These are phyloP conservation scores for Glomus cerebriforme DNA, from an alignment of 192 early-diverging fungal genomes.

Conservation along the genomic window DNA sequence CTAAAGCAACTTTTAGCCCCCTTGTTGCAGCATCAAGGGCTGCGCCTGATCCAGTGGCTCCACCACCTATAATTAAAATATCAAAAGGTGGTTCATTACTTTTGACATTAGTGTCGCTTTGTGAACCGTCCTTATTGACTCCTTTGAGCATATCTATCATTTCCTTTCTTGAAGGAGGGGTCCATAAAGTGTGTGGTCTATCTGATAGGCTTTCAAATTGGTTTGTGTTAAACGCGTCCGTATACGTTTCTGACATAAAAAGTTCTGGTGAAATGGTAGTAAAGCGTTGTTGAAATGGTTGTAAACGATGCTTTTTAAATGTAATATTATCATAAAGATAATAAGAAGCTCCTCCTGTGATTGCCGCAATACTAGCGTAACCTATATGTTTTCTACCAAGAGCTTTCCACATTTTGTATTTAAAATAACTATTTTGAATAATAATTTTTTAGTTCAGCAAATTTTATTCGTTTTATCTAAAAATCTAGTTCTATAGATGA, in stretches of 20 bases:
- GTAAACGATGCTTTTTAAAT: not conserved
- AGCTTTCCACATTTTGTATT: slow-evolving; percentile 13
- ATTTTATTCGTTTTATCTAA: too few relatives aligned
- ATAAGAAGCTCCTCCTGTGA: not conserved
- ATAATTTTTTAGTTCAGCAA: too few relatives aligned
- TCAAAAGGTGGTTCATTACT: slow-evolving; percentile 61
- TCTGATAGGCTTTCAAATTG: slow-evolving; percentile 33
- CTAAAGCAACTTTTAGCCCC: slow-evolving; percentile 89
- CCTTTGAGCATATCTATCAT: slow-evolving; percentile 72
- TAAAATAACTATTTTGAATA: too few relatives aligned
- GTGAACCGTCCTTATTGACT: slow-evolving; percentile 39
- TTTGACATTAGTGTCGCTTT: slow-evolving; percentile 20
- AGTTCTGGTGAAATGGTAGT: slow-evolving; percentile 2
- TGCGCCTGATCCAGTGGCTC: slow-evolving; percentile 91
- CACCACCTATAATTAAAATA: slow-evolving; percentile 90
- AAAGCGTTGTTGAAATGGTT: not conserved
- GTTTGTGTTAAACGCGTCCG: slow-evolving; percentile 21
- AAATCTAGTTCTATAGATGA: too few relatives aligned
- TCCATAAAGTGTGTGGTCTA: slow-evolving; percentile 72
- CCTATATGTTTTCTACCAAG: not conserved
- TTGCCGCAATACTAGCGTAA: not conserved
- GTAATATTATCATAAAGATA: slow-evolving; percentile 16
- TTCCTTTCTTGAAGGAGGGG: slow-evolving; percentile 69
- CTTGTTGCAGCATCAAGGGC: slow-evolving; percentile 93
- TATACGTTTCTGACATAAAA: not conserved